phyloP scores from a whole-genome alignment of 768 basidiomycete species.

The Lentinula aciculospora region DNA sequence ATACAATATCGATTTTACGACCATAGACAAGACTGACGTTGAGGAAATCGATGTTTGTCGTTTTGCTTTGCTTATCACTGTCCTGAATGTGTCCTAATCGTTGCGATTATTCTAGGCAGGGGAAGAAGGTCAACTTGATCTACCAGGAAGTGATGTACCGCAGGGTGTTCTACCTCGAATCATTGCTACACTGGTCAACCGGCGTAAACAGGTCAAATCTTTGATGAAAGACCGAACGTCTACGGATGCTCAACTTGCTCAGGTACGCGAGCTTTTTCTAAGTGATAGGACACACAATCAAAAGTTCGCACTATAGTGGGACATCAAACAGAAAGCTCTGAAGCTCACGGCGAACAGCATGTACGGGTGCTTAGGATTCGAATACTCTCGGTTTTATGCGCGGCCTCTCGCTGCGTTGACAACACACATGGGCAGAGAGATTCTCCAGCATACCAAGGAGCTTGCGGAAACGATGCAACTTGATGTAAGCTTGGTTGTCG shows the following conservation, averaged over 20 bases:
- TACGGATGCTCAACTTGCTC: constrained; percentile 70
- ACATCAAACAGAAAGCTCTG: constrained; percentile 94
- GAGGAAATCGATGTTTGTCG: constrained; percentile 39
- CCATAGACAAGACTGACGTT: constrained; percentile 67
- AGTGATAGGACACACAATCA: background rate
- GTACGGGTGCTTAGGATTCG: constrained; percentile 99
- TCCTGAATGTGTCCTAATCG: constrained; percentile 2
- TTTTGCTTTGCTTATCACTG: constrained; percentile 9
- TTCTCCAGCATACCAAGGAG: constrained; percentile 88
- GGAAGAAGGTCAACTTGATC: constrained; percentile 87
- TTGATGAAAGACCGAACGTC: constrained; percentile 87
- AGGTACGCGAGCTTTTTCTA: constrained; percentile 43
- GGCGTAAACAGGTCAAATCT: constrained; percentile 85
- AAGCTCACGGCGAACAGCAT: constrained; percentile 99
- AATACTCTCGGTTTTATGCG: constrained; percentile 95
- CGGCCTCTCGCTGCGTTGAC: constrained; percentile 95
- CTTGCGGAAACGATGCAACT: constrained; percentile 86
- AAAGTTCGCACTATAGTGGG: constrained; percentile 50
- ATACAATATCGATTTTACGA: constrained; percentile 99
- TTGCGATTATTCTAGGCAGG: constrained; percentile 28
- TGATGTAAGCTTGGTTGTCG: constrained; percentile 52
- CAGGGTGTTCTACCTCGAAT: constrained; percentile 95
- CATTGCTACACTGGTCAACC: constrained; percentile 91
- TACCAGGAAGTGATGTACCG: constrained; percentile 60
- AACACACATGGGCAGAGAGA: constrained; percentile 97